Percentiles rank a stretch among this genome's conserved stretches.
phyloP scores from a whole-genome alignment of 2,329 filamentous ascomycete genomes.

The Celoporthe dispersa region DNA sequence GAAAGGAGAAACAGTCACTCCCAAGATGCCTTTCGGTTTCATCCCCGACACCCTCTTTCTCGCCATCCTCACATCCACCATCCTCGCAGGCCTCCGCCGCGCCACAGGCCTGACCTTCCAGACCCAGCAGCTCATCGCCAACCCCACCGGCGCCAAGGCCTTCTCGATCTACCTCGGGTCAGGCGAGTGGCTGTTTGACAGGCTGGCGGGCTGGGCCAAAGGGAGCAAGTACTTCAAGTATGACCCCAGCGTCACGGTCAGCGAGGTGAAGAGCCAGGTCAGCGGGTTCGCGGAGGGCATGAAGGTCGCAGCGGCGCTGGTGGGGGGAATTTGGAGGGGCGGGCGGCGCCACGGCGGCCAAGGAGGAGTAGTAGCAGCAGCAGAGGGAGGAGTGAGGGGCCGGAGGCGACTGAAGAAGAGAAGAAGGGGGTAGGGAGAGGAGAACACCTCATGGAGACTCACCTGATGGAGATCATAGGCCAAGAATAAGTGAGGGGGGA shows the following conservation, averaged over 20 bases:
- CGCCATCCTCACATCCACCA: conserved; percentile 28
- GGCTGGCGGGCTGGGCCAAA: conserved; percentile 24
- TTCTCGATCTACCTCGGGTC: conserved; percentile 25
- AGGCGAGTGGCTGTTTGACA: conserved; percentile 28
- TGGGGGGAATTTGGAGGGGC: conserved; percentile 19
- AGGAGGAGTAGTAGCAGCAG: neutral
- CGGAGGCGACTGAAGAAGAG: conserved; percentile 2
- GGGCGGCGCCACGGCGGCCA: neutral
- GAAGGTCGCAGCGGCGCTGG: conserved; percentile 26
- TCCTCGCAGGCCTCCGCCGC: conserved; percentile 29
- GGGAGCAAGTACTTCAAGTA: conserved; percentile 28
- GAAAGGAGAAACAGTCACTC: too few relatives aligned
- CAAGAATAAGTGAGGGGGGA: neutral
- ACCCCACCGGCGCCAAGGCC: conserved; percentile 18
- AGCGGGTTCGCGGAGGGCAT: conserved; percentile 28
- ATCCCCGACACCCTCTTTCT: conserved; percentile 30
- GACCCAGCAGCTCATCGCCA: conserved; percentile 25
- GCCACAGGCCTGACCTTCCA: conserved; percentile 29
- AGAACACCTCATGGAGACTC: neutral
- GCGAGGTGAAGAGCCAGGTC: conserved; percentile 28
- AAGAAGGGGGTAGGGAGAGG: neutral
- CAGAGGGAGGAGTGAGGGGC: neutral
- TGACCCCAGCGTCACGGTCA: conserved; percentile 28
- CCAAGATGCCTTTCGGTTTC: conserved; percentile 26
- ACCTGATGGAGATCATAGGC: neutral